These are phyloP conservation scores for Umbelopsis sp. DNA, from an alignment of 371 early-diverging fungal species.

Conservation along the genomic window DNA sequence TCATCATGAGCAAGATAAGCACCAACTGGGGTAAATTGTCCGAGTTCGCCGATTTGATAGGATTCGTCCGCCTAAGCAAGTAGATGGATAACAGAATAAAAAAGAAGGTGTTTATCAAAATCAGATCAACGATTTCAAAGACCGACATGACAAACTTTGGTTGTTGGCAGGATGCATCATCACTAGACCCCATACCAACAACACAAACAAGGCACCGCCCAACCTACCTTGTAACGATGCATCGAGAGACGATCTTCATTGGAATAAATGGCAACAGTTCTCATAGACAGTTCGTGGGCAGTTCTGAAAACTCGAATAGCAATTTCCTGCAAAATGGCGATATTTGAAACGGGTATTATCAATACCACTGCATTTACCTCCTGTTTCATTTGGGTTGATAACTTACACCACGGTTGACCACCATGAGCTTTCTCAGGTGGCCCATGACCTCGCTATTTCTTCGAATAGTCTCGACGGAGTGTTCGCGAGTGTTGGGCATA, in stretches of 20 bases:
- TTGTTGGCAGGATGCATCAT: too few relatives aligned
- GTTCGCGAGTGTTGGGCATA: slow-evolving; percentile 48
- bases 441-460: slow-evolving; percentile 57
- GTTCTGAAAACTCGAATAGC: slow-evolving; percentile 92
- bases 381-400: not conserved
- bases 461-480: slow-evolving; percentile 68
- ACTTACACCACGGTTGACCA: slow-evolving; percentile 70
- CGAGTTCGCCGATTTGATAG: slow-evolving; percentile 86
- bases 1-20: slow-evolving; percentile 95
- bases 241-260: slow-evolving; percentile 90
- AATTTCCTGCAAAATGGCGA: slow-evolving; percentile 68
- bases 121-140: slow-evolving; percentile 13
- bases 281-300: slow-evolving; percentile 90
- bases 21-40: slow-evolving; percentile 85
- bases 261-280: slow-evolving; percentile 87
- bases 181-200: too few relatives aligned
- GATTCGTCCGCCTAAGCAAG: slow-evolving; percentile 84
- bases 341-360: not conserved
- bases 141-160: not conserved
- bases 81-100: not conserved
- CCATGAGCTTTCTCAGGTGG: slow-evolving; percentile 59
- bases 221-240: slow-evolving; percentile 88
- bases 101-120: not conserved
- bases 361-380: not conserved
- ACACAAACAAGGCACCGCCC: not conserved